Base-by-base conservation (phyloP, 1,139 yeast genomes). In the Diutina catenulata region DNA sequence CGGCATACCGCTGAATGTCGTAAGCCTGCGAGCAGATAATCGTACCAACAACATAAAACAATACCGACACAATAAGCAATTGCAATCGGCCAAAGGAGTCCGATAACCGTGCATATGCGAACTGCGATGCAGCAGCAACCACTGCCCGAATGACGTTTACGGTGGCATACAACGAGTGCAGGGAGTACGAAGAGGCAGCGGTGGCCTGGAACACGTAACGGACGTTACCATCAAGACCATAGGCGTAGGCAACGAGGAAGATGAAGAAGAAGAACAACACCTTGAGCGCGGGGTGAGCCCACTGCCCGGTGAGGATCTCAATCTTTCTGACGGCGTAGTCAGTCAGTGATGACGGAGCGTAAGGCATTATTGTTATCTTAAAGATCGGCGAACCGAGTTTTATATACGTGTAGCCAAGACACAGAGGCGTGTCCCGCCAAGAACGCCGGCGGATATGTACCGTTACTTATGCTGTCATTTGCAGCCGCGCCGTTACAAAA, bases 51-150 rank as follows among this genome's bases (percentile, higher is more conserved):
- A 68, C 69, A 49, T 80, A 80, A 45, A 81, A 70, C 6, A 80
- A 46, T 20, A 80, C 60, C 0, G 82, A 64, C 8, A 74, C 56
- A 22, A 72, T 37, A 37, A 76, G 58, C 42, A 80, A 56, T 45
- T 74, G 76, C 35, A 76, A 54, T 49, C 93, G 72, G 28, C 91
- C 91, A 52, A 78, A 79, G 18, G 73, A 66, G 56, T 81, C 88
- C 3, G 83, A 70, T 32, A 80, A 59, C 49, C 87, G 66, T 6
- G 91, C 88, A 44, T 68, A 77, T 14, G 76, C 64, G 3, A 83
- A 79, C 53, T 79, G 84, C 6, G 83, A 69, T 21, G 82, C 87
- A 28, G 86, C 86, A 39, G 77, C 80, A 35, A 78, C 70, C 35
- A 80, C 81, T 22, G 74, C 65, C 41, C 71, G 67, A 40, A 79